Evolutionary conservation across 176 grass and related monocot genomes (phyloP), one percentile per base, ranked within the genome.

Genomic region (Poa annua): DNA sequence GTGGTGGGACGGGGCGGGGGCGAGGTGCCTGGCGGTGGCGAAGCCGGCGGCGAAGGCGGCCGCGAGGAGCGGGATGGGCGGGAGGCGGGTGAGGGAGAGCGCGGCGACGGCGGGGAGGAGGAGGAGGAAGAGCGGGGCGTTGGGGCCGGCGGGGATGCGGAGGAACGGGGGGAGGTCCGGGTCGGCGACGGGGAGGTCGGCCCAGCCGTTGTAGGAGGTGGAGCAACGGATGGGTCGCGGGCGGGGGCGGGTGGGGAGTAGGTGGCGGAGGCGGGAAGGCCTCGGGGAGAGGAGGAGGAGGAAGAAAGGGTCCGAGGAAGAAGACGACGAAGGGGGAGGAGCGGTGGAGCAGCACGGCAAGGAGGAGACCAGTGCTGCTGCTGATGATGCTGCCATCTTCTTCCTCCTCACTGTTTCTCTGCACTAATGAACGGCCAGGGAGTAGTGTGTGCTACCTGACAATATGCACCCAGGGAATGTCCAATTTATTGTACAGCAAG

Each of bases 151-250:
- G 44, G 44, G 44, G 44, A 75, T 25, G 20, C 10, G 68, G 38
- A 71, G 35, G 38, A 71, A 67, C 8, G 75, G 66, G 45, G 75
- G 66, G 55, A 53, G 49, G 56, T 47, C 54, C 13, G 35, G 24
- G 57, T 70, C 82, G 29, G 87, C 80, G 74, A 80, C 74, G 41
- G 89, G 84, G 74, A 94, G 84, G 25, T 95, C 96, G 48, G 85
- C 87, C 96, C 96, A 98, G 2, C 96, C 92, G 53, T 90, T 86
- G 75, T 86, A 98, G 0, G 69, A 68, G 15, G 79, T 79, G 15
- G 88, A 57, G 55, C 78, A 15, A 45, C 41, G 77, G 80, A 36
- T 14, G 35, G 34, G 33, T 39, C 16, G 16, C 4, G 1, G 24
- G 35, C 8, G 24, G 1, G 75, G 12, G 41, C 8, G 50, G 81